Evolutionary conservation across 148 eudicot species (phyloP).

Genomic region (Persicaria tinctoria): DNA sequence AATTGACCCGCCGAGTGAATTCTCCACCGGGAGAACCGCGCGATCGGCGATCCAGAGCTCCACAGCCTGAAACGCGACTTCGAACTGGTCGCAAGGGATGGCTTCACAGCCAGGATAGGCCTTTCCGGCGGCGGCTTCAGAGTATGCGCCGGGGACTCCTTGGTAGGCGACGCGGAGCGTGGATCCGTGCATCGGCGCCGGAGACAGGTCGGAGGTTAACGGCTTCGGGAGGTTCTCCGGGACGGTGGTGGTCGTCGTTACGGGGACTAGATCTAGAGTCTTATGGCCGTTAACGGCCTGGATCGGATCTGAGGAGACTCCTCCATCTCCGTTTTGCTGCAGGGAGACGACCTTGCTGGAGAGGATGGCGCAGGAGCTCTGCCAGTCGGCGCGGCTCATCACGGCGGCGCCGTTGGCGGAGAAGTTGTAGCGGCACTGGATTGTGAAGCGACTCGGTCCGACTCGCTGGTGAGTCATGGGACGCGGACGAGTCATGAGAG

Average conservation of each 20-base stretch:
- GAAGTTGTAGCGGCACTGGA: constrained; percentile 28
- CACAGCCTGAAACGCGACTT: constrained; percentile 86
- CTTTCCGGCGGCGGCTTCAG: constrained; percentile 83
- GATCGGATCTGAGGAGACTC: constrained; percentile 16
- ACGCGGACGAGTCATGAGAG: constrained; percentile 15
- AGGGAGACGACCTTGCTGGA: constrained; percentile 51
- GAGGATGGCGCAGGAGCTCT: constrained; percentile 72
- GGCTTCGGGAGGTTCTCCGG: constrained; percentile 46
- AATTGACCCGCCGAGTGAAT: constrained; percentile 63
- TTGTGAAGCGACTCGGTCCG: constrained; percentile 26
- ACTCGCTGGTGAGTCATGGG: constrained; percentile 15
- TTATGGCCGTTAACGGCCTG: constrained; percentile 55
- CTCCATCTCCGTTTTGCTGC: constrained; percentile 25
- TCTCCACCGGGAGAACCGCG: constrained; percentile 61
- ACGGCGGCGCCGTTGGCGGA: constrained; percentile 23
- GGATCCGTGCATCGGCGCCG: constrained; percentile 82
- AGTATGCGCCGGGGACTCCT: constrained; percentile 94
- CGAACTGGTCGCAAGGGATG: constrained; percentile 89
- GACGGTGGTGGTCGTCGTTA: not conserved
- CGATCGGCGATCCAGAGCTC: constrained; percentile 79
- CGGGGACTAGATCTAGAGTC: constrained; percentile 50
- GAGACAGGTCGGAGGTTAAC: constrained; percentile 51
- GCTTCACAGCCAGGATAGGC: constrained; percentile 83
- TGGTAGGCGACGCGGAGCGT: constrained; percentile 79
- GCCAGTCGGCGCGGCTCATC: constrained; percentile 64